These are phyloP conservation scores for Thielaviopsis ethacetica DNA, from an alignment of 2,329 filamentous ascomycete species.

Conservation along the genomic window DNA sequence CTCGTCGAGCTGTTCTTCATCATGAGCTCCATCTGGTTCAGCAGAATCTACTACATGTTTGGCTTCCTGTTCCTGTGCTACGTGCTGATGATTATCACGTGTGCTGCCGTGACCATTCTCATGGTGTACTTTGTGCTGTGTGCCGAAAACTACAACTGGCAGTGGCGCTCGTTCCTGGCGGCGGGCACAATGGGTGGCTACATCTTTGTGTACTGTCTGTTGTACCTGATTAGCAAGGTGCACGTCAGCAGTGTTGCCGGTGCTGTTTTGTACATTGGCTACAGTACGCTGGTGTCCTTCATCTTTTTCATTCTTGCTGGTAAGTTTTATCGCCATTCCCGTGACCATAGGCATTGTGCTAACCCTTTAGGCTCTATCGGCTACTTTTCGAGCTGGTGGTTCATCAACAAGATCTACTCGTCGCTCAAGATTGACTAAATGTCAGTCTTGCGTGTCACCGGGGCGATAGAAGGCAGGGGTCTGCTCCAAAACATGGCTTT, in stretches of 20 bases:
- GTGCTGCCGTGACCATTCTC: constrained; percentile 77
- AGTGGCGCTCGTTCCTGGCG: constrained; percentile 87
- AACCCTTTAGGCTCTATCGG: constrained; percentile 63
- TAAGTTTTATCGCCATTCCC: constrained; percentile 30
- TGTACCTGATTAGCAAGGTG: constrained; percentile 82
- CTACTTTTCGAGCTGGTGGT: constrained; percentile 88
- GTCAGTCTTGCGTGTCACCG: neutral
- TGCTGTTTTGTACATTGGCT: constrained; percentile 82
- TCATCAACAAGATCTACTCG: constrained; percentile 81
- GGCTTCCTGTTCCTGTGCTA: constrained; percentile 97
- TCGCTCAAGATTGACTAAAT: constrained; percentile 93
- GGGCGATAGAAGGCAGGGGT: neutral
- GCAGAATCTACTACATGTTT: constrained; percentile 99
- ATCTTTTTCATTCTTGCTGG: constrained; percentile 89
- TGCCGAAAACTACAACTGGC: constrained; percentile 96
- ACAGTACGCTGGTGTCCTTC: constrained; percentile 76
- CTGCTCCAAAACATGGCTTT: neutral
- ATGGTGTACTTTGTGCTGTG: constrained; percentile 95
- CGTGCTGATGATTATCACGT: constrained; percentile 90
- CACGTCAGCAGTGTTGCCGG: constrained; percentile 73
- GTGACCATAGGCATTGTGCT: constrained; percentile 3
- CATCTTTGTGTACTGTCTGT: constrained; percentile 77
- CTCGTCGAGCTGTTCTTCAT: constrained; percentile 99
- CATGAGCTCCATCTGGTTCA: constrained; percentile 98
- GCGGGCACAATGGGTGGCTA: constrained; percentile 83